These are phyloP conservation scores for Pseudogymnoascus sp. DNA, from an alignment of 2,329 filamentous ascomycete species.

Conservation along the genomic window DNA sequence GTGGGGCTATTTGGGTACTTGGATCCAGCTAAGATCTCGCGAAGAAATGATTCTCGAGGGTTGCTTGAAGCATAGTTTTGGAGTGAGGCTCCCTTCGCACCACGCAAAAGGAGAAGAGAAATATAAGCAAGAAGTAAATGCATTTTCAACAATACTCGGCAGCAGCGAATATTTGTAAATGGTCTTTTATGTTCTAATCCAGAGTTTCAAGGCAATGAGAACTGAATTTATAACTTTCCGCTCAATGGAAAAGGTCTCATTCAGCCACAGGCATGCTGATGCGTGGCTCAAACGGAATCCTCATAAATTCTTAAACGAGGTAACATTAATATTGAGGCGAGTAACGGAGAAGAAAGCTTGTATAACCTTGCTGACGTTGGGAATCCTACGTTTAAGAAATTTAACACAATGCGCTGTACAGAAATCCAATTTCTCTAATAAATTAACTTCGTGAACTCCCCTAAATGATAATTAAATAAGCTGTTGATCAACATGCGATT, in stretches of 20 bases:
- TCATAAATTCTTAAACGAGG: not conserved
- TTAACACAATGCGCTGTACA: not conserved
- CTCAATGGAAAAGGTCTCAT: not conserved
- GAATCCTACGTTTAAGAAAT: no score
- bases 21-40: not conserved
- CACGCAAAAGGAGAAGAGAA: not conserved
- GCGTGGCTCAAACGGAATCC: not conserved
- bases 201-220: not conserved
- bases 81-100: not conserved
- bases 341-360: not conserved
- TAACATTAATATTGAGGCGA: not conserved
- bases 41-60: slow-evolving; percentile 1
- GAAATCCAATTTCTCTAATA: not conserved
- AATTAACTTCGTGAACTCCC: not conserved
- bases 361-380: not conserved
- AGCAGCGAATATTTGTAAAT: not conserved
- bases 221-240: not conserved
- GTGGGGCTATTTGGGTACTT: not conserved
- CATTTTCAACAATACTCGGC: not conserved
- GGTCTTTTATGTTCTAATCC: not conserved
- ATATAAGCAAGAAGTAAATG: not conserved
- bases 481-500: no score
- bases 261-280: not conserved
- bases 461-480: not conserved
- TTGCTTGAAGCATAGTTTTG: not conserved